Conservation (phyloP, 2,329 filamentous ascomycete genomes). For the Scorias spongiosa region DNA sequence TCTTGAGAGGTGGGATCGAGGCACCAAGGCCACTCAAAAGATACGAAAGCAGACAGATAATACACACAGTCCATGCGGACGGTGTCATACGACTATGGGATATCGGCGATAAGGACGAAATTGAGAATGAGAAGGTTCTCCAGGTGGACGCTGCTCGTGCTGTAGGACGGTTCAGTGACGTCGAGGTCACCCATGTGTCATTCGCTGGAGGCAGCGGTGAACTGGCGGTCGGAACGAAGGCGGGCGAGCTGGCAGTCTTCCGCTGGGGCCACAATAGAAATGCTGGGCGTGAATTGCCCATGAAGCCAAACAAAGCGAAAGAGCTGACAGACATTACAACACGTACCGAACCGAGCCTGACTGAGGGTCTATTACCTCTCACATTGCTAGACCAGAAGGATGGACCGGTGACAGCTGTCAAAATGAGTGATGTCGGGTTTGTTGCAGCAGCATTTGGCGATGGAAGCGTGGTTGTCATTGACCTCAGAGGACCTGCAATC, state of each 20-base stretch:
- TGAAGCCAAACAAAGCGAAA: slow-evolving; percentile 30
- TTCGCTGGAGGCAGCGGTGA: slow-evolving; percentile 72
- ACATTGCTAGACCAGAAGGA: slow-evolving; percentile 71
- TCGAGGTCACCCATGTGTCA: slow-evolving; percentile 65
- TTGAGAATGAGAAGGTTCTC: slow-evolving; percentile 68
- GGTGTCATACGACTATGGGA: slow-evolving; percentile 90
- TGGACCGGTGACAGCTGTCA: slow-evolving; percentile 63
- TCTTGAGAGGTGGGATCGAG: slow-evolving; percentile 67
- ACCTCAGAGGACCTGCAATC: slow-evolving; percentile 72
- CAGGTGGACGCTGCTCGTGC: slow-evolving; percentile 80
- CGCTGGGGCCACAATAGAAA: slow-evolving; percentile 72
- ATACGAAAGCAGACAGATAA: slow-evolving; percentile 69
- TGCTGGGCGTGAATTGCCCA: slow-evolving; percentile 46
- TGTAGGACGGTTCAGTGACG: slow-evolving; percentile 59
- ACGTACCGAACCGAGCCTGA: slow-evolving; percentile 56
- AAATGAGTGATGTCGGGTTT: slow-evolving; percentile 87
- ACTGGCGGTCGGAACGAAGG: slow-evolving; percentile 63
- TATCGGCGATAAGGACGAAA: slow-evolving; percentile 76
- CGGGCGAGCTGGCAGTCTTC: slow-evolving; percentile 77
- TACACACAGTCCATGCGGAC: slow-evolving; percentile 79
- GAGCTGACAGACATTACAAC: slow-evolving; percentile 59
- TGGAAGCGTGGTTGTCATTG: slow-evolving; percentile 67
- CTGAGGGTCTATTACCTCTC: slow-evolving; percentile 66
- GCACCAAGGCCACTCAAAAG: slow-evolving; percentile 54
- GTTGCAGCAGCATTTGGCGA: slow-evolving; percentile 73